Base-by-base conservation (phyloP, 2,329 filamentous ascomycete genomes). In the Alternaria gaisen region DNA sequence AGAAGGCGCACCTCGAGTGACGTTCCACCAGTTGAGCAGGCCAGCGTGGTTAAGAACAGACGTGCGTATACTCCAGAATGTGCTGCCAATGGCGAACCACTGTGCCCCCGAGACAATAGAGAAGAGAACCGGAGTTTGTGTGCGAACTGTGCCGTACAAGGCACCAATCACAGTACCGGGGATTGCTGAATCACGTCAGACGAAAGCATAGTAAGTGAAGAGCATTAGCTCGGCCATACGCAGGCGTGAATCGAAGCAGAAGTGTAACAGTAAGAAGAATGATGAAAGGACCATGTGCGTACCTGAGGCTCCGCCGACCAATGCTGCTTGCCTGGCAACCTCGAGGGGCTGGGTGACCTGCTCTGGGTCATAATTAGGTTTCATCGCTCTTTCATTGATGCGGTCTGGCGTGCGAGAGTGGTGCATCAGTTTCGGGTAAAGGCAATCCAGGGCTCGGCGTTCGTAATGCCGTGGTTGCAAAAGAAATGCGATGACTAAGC, bases 1-100 rank as follows among this genome's bases (percentile, higher is more conserved):
- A 2, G 72, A 43, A 30, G 73, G 73, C 18, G 52, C 44, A 8
- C 68, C 72, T 24, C 76, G 73, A 28, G 73, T 75, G 16, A 58
- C 24, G 20, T 69, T 70, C 68, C 66, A 75, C 73, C 72, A 73
- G 60, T 76, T 77, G 3, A 50, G 26, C 3, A 79, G 66, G 7
- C 75, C 74, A 18, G 64, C 61, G 6, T 63, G 65, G 48, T 77
- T 70, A 24, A 84, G 75, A 22, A 83, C 68, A 11, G 74, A 66
- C n/a, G 73, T 71, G 11, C 82, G 78, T 26, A 71, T 82, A 89
- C 90, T 89, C 84, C 89, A 94, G 75, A 90, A 97, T 16, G 87
- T 91, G 47, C 86, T 87, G 36, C 92, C 92, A 40, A 96, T 84
- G 42, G 87, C 85, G 78, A 92, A 92, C 87, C 92, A 97, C 80